Evolutionary conservation across 805 yeast species (phyloP), one percentile per base, ranked within the genome.

Genomic region (Wickerhamomyces queroliae): DNA sequence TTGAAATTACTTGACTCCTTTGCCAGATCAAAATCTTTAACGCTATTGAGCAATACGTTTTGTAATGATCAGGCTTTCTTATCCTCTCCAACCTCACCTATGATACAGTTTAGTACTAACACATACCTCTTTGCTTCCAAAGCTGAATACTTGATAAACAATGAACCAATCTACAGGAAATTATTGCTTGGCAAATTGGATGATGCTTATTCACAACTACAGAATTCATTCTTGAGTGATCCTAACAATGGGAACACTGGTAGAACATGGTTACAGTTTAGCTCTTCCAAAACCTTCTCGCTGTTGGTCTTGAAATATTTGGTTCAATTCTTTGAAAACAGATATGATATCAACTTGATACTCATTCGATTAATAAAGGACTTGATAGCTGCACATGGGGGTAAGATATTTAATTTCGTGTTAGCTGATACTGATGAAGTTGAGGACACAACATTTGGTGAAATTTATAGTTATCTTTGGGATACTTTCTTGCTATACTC

Each of bases 271-370:
- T 21, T 43, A 11, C 27, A 31, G 18, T 43, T 40, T 22, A 28
- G 33, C 15, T 2, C 33, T 3, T 7, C 22, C 1, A 30, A 38
- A 3, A 22, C 15, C 5, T n/a, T 31, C 2, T 35, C 52, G 7
- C 13, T 24, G 8, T 12, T 40, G 15, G 21, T 39, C 1, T 17
- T 19, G 10, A 20, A 9, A 29, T n/a, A 2, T 21, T 33, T 41
- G 10, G 37, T 36, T 24, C 39, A 25, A 17, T 53, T 50, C 35
- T 58, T 54, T 45, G 41, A 43, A 27, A 58, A 54, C 33, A 26
- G 25, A 3, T 23, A 35, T 4, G 39, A 38, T 7, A 24, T 34
- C 8, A 56, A 53, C 35, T 7, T 27, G 7, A 11, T 33, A 2
- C 35, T 55, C 12, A 36, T 50, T 16, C 23, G 37, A 11, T 21